phyloP scores from a whole-genome alignment of 306 rosid genomes.

The Rosa chinensis region DNA sequence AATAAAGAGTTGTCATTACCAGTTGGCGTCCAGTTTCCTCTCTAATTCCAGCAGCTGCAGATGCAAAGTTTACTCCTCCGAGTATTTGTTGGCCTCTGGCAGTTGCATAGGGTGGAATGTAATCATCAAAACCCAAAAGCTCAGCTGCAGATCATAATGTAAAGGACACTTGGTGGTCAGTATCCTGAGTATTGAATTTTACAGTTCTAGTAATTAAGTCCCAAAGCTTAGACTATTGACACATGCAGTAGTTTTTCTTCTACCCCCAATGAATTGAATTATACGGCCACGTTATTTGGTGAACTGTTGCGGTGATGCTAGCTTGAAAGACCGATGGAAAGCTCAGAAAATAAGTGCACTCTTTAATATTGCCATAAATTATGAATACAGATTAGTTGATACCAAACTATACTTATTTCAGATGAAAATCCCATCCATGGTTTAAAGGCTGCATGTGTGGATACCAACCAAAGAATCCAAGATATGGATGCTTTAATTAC shows the following conservation, averaged over 20 bases:
- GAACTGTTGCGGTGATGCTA: background rate
- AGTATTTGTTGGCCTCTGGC: constrained; percentile 68
- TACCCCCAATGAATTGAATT: background rate
- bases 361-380: background rate
- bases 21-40: constrained; percentile 92
- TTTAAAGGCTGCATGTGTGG: background rate
- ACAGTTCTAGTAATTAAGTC: background rate
- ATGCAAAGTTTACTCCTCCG: constrained; percentile 83
- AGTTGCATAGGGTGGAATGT: constrained; percentile 59
- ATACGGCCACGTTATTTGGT: too few relatives aligned
- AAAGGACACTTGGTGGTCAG: background rate
- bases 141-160: constrained; percentile 51
- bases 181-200: background rate
- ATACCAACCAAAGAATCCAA: background rate
- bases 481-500: background rate
- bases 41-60: constrained; percentile 97
- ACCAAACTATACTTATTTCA: background rate
- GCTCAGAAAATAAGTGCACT: background rate
- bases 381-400: background rate
- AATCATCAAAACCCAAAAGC: constrained; percentile 73
- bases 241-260: background rate
- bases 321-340: background rate
- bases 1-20: constrained; percentile 36
- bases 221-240: background rate
- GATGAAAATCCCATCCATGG: background rate